A percentile compares a stretch with the other conserved stretches of the same genome.
phyloP scores from a whole-genome alignment of 2,329 filamentous ascomycete genomes.

The Coleophoma cylindrospora region DNA sequence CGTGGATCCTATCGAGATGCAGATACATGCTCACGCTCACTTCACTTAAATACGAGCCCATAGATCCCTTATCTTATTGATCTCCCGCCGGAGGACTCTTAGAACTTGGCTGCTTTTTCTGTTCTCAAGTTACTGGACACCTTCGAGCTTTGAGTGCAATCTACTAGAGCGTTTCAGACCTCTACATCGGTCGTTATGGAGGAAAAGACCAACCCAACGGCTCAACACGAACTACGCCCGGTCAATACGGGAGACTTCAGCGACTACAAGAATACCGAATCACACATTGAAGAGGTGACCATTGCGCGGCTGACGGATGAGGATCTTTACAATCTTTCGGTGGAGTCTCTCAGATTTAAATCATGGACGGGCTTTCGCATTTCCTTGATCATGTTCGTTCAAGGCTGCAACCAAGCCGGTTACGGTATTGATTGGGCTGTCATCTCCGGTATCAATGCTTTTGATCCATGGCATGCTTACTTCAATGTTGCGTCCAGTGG shows the following conservation, averaged over 20 bases:
- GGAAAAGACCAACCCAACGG: slow-evolving; percentile 1
- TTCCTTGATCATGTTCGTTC: slow-evolving; percentile 36
- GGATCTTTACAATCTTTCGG: slow-evolving; percentile 35
- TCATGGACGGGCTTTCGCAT: slow-evolving; percentile 37
- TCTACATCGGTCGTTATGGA: background rate
- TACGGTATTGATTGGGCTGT: slow-evolving; percentile 45
- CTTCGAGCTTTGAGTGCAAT: too few species aligned
- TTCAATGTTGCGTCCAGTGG: slow-evolving; percentile 37
- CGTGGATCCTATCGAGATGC: background rate
- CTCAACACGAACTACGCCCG: background rate
- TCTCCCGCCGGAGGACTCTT: background rate
- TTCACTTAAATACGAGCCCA: too few species aligned
- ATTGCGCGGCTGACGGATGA: slow-evolving; percentile 41
- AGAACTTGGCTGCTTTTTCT: too few species aligned
- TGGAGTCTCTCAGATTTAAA: slow-evolving; percentile 33
- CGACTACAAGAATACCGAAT: slow-evolving; percentile 26
- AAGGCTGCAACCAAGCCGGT: slow-evolving; percentile 39
- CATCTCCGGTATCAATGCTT: slow-evolving; percentile 40
- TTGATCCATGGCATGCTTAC: slow-evolving; percentile 35
- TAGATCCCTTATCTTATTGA: too few species aligned
- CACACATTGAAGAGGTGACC: slow-evolving; percentile 37
- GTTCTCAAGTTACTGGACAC: too few species aligned
- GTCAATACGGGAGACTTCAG: slow-evolving; percentile 19
- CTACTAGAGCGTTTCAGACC: too few species aligned
- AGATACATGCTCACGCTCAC: too few species aligned